These are phyloP conservation scores for Pigoraptor vietnamica DNA, from an alignment of 78 protist genomes.

Conservation along the genomic window DNA sequence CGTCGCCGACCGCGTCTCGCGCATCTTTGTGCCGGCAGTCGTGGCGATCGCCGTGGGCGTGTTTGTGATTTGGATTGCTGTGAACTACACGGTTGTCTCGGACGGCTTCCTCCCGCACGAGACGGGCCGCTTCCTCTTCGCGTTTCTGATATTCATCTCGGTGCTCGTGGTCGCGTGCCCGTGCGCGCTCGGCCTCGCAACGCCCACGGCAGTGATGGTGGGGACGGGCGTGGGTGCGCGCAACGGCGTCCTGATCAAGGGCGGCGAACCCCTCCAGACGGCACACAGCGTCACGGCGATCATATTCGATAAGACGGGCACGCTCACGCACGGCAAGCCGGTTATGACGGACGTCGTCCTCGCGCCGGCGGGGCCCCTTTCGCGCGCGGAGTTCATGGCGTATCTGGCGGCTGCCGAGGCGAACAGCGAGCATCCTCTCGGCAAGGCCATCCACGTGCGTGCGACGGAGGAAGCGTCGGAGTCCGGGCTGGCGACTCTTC, in stretches of 20 bases:
- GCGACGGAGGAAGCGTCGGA: background rate
- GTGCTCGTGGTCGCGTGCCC: conserved; percentile 83
- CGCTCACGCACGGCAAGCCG: conserved; percentile 68
- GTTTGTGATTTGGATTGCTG: conserved; percentile 63
- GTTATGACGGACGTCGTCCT: background rate
- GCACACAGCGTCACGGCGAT: conserved; percentile 23
- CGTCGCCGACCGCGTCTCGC: conserved; percentile 69
- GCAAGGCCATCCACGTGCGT: conserved; percentile 13
- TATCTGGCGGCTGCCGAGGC: background rate
- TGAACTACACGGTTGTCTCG: conserved; percentile 15
- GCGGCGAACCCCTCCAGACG: conserved; percentile 71
- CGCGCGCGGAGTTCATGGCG: background rate
- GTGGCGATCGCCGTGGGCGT: conserved; percentile 64
- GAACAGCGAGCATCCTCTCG: conserved; percentile 40
- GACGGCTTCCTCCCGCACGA: background rate
- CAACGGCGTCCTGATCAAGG: conserved; percentile 72
- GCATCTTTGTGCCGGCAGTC: conserved; percentile 83
- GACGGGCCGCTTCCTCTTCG: conserved; percentile 12
- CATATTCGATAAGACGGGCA: conserved; percentile 86
- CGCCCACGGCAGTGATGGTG: conserved; percentile 85
- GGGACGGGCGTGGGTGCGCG: conserved; percentile 77
- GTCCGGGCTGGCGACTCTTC: background rate
- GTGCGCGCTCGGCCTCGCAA: conserved; percentile 82
- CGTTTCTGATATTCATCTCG: conserved; percentile 4
- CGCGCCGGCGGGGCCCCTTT: background rate